These are phyloP conservation scores for Lactarius tabidus DNA, from an alignment of 768 basidiomycete species.

Conservation along the genomic window DNA sequence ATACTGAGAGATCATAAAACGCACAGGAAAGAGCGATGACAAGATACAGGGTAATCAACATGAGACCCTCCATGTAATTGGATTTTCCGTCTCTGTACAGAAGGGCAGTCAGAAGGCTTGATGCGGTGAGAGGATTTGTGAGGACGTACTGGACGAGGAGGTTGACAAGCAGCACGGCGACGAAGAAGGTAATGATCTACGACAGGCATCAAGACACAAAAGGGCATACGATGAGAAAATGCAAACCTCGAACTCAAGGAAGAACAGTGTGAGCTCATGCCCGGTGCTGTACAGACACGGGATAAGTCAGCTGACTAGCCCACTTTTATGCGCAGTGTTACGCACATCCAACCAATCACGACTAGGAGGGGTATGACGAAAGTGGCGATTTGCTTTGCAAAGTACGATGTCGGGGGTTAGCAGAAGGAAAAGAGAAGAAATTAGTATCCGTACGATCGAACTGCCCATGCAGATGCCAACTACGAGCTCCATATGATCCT, in stretches of 20 bases:
- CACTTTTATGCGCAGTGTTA: constrained; percentile 26
- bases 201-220: constrained; percentile 11
- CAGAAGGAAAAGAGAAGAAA: not conserved
- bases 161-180: constrained; percentile 85
- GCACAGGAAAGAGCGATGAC: constrained; percentile 78
- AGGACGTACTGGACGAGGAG: constrained; percentile 63
- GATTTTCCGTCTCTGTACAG: constrained; percentile 69
- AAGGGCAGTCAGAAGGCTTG: constrained; percentile 3
- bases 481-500: constrained; percentile 66
- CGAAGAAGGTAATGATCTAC: constrained; percentile 79
- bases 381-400: constrained; percentile 70
- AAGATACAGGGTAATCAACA: constrained; percentile 71
- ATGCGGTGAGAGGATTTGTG: constrained; percentile 4
- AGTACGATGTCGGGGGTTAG: not conserved
- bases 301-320: constrained; percentile 15
- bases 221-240: constrained; percentile 1
- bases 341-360: constrained; percentile 83
- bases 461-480: constrained; percentile 79
- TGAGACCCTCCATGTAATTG: constrained; percentile 90
- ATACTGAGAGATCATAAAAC: constrained; percentile 30
- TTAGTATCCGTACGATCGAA: constrained; percentile 59
- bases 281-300: constrained; percentile 42
- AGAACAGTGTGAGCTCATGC: constrained; percentile 76
- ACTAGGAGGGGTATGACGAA: constrained; percentile 87
- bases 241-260: constrained; percentile 76